Conservation (phyloP, 2,329 filamentous ascomycete species). For the Phaeosphaeriaceae sp. region DNA sequence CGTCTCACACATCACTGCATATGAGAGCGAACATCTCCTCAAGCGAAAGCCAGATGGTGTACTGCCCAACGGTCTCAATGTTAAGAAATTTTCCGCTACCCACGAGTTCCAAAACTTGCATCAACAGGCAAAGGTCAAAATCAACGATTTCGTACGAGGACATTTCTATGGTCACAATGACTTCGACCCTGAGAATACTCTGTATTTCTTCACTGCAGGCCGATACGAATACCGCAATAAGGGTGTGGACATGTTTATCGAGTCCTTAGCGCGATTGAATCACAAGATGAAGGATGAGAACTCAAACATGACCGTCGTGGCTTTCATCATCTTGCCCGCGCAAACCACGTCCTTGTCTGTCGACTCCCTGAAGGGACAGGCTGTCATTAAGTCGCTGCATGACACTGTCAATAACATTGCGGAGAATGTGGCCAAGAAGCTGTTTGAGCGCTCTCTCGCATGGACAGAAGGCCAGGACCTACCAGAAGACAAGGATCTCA, state of each 20-base stretch:
- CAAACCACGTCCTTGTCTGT: slow-evolving; percentile 95
- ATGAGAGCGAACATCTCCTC: slow-evolving; percentile 95
- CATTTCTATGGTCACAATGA: slow-evolving; percentile 99
- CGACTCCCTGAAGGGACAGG: slow-evolving; percentile 94
- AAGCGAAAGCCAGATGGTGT: slow-evolving; percentile 98
- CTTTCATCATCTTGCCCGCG: slow-evolving; percentile 98
- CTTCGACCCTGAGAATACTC: slow-evolving; percentile 93
- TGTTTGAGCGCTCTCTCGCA: slow-evolving; percentile 91
- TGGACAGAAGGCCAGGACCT: slow-evolving; percentile 95
- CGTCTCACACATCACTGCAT: slow-evolving; percentile 97
- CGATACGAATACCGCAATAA: slow-evolving; percentile 99
- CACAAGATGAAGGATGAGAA: slow-evolving; percentile 84
- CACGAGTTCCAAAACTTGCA: slow-evolving; percentile 99
- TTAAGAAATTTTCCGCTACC: slow-evolving; percentile 97
- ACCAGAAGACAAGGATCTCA: slow-evolving; percentile 95
- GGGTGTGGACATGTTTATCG: slow-evolving; percentile 99
- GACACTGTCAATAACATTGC: slow-evolving; percentile 95
- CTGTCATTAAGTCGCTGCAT: slow-evolving; percentile 92
- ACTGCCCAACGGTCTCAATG: slow-evolving; percentile 93
- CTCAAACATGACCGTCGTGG: slow-evolving; percentile 92
- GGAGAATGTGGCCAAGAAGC: slow-evolving; percentile 86
- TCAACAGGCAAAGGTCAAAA: slow-evolving; percentile 95
- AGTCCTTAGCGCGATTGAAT: slow-evolving; percentile 92
- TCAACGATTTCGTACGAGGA: slow-evolving; percentile 95
- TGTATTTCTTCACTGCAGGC: slow-evolving; percentile 97